Conservation (phyloP, 148 eudicot species). For the Cornus florida region DNA sequence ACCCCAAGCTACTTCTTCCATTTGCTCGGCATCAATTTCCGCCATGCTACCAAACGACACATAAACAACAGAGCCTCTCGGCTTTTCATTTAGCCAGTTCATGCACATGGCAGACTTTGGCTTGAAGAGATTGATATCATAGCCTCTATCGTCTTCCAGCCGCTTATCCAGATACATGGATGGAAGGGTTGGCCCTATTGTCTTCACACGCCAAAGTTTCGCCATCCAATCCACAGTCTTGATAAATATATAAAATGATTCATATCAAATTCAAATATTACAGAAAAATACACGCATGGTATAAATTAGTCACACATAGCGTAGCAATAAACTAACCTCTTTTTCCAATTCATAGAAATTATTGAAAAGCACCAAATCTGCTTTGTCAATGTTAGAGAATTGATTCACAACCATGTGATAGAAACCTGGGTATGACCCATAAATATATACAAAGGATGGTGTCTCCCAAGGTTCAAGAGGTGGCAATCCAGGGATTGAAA, state of each 20-base stretch:
- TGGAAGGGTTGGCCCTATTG: constrained; percentile 66
- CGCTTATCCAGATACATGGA: constrained; percentile 54
- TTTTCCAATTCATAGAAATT: constrained; percentile 46
- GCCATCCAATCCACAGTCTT: constrained; percentile 51
- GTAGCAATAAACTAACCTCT: constrained; percentile 28
- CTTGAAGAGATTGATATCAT: constrained; percentile 47
- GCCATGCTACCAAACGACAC: constrained; percentile 67
- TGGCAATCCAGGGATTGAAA: constrained; percentile 50
- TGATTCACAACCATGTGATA: constrained; percentile 31
- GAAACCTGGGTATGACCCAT: constrained; percentile 32
- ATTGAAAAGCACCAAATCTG: constrained; percentile 42
- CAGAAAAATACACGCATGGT: no score
- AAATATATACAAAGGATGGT: constrained; percentile 34
- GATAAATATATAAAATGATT: neutral
- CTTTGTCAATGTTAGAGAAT: constrained; percentile 40
- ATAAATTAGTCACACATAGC: no score
- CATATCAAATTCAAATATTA: neutral
- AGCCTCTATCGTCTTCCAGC: constrained; percentile 47
- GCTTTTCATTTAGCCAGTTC: constrained; percentile 50
- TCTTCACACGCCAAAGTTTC: constrained; percentile 30
- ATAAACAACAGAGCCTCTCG: constrained; percentile 49
- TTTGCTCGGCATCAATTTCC: constrained; percentile 28
- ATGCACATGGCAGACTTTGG: constrained; percentile 22
- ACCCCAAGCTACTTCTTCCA: constrained; percentile 48
- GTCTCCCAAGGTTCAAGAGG: constrained; percentile 32